These are phyloP conservation scores for Coemansia sp. DNA, from an alignment of 192 early-diverging fungal species.

Conservation along the genomic window DNA sequence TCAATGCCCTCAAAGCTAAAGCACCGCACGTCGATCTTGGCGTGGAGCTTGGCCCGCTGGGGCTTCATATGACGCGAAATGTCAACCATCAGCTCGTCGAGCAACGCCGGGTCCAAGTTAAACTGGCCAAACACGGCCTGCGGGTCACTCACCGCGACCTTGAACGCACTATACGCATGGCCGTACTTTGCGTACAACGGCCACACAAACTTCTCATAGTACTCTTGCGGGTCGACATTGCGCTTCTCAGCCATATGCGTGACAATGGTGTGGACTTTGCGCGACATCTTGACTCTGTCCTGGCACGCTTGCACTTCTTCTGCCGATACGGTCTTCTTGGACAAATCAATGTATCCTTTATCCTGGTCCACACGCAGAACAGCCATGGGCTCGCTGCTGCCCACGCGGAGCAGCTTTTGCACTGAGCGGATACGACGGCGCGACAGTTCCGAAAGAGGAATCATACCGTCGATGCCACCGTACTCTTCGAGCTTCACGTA, in stretches of 20 bases:
- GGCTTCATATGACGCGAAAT: slow-evolving; percentile 92
- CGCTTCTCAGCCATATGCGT: slow-evolving; percentile 78
- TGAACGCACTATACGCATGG: slow-evolving; percentile 97
- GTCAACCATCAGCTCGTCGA: slow-evolving; percentile 74
- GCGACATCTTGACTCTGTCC: slow-evolving; percentile 92
- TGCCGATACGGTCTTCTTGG: slow-evolving; percentile 86
- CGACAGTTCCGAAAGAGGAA: slow-evolving; percentile 88
- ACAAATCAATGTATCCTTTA: slow-evolving; percentile 98
- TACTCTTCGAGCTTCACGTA: slow-evolving; percentile 95
- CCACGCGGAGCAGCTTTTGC: slow-evolving; percentile 92
- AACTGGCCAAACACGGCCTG: slow-evolving; percentile 84
- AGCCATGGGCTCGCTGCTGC: slow-evolving; percentile 88
- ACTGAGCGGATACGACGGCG: slow-evolving; percentile 94
- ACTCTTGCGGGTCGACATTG: slow-evolving; percentile 74
- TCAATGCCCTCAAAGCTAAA: slow-evolving; percentile 94
- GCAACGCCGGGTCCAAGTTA: slow-evolving; percentile 60
- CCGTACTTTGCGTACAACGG: slow-evolving; percentile 94
- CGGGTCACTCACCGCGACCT: slow-evolving; percentile 83
- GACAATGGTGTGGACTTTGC: slow-evolving; percentile 60
- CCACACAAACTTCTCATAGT: slow-evolving; percentile 88
- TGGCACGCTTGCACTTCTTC: slow-evolving; percentile 90
- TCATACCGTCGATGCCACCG: slow-evolving; percentile 97
- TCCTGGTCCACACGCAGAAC: slow-evolving; percentile 95
- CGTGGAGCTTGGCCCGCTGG: slow-evolving; percentile 93
- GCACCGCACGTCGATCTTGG: slow-evolving; percentile 93